Percentiles rank a stretch among this genome's conserved stretches.
Conservation (phyloP, 495 filamentous ascomycete species). For the Lasiosphaeria hispida region DNA sequence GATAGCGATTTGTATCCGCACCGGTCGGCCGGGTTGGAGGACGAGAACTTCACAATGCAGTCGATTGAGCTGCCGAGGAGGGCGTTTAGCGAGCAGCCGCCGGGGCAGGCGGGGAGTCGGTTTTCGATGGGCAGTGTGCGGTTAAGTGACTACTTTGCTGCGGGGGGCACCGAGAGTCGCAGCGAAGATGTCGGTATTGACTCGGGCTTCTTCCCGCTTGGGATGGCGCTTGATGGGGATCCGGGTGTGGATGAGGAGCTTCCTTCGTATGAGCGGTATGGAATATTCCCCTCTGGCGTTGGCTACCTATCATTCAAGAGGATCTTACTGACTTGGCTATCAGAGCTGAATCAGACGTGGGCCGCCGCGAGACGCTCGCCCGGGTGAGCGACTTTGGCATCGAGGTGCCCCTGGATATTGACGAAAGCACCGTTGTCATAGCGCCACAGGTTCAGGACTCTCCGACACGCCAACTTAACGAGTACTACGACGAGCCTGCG, state of each 20-base stretch:
- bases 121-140: conserved; percentile 48
- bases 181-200: conserved; percentile 52
- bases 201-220: conserved; percentile 41
- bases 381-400: conserved; percentile 47
- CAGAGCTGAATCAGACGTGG: conserved; percentile 39
- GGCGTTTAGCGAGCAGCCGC: conserved; percentile 53
- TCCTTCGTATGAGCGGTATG: conserved; percentile 24
- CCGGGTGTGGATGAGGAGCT: conserved; percentile 15
- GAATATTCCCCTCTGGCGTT: background rate
- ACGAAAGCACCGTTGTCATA: conserved; percentile 45
- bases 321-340: conserved; percentile 12
- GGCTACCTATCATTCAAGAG: conserved; percentile 28
- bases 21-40: conserved; percentile 61
- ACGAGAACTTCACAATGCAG: conserved; percentile 64
- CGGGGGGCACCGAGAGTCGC: conserved; percentile 5
- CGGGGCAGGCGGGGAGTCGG: conserved; percentile 20
- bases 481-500: conserved; percentile 16
- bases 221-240: conserved; percentile 31
- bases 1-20: conserved; percentile 59
- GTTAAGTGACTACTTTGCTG: conserved; percentile 58
- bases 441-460: conserved; percentile 30
- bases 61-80: conserved; percentile 69
- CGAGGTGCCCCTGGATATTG: conserved; percentile 43
- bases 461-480: conserved; percentile 8
- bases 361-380: conserved; percentile 31